Base-by-base conservation (phyloP, 2,329 filamentous ascomycete species). In the Trichoderma pleuroti region DNA sequence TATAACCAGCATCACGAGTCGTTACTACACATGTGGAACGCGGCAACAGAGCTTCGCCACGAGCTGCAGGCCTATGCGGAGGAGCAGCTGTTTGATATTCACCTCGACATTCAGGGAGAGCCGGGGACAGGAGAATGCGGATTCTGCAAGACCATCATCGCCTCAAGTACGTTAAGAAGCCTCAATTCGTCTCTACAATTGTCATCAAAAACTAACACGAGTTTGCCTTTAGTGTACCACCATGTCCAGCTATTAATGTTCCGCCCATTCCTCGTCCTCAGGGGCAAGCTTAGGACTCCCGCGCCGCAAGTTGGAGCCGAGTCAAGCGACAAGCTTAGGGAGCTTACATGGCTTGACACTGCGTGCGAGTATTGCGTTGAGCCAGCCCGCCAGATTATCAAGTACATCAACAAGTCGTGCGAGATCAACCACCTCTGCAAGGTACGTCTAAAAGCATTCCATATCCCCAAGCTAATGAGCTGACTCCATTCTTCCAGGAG, bases 21-120 rank as follows among this genome's bases (percentile, higher is more conserved):
- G 9, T 16, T 68, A 10, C 39, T 68, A n/a, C 65, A 68, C n/a
- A 68, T 68, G 65, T 68, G 65, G 65, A 68, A 68, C n/a, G 65
- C 65, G 1, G 65, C 65, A 2, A 68, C 65, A 8, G 65, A 68
- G 39, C 65, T 68, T 28, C 65, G 65, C 14, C 54, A 68, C 16
- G 65, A 68, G 11, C 39, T 68, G 16, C 65, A 68, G 39, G 36
- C 54, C 3, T 68, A 68, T 52, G 65, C 56, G 12, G 65, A 68
- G 14, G 54, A 68, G 14, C 65, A 68, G 2, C 14, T 68, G 7
- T 49, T 46, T 10, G 65, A 68, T 12, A 16, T 60, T 6, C 36
- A 60, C 10, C n/a, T 68, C 8, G 65, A 68, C 9, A 34, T 68
- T 6, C 65, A 68, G 21, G 65, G 56, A 14, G 65, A 68, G 28